Base-by-base conservation (phyloP, 2,329 filamentous ascomycete species). In the Aphanocladium album region DNA sequence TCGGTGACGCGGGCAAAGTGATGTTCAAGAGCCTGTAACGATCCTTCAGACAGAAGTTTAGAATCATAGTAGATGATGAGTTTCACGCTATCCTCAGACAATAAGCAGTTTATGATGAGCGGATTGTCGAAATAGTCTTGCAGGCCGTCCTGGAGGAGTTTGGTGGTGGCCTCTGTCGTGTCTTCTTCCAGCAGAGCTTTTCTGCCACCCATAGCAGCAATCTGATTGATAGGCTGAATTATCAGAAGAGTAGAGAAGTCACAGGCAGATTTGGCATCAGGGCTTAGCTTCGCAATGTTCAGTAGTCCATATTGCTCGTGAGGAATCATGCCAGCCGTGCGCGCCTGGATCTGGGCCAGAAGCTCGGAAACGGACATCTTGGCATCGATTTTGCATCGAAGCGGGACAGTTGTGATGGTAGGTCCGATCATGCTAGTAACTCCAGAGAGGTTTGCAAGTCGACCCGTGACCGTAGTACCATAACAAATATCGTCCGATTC, bases 171-270 rank as follows among this genome's bases (percentile, higher is more conserved):
- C 5, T 33, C 30, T 17, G 41, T 53, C 23, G 57, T 17, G 14
- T 37, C 30, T 39, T 53, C 50, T 11, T 37, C 50, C 33, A 53
- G 6, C 4, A 53, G 50, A 16, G 33, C 17, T 30, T 2, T 23
- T 23, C 19, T 39, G 19, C 50, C 33, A 6, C 19, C 33, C 3
- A 53, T 37, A 33, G 50, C 14, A 7, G 50, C 19, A 7, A 53
- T 30, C 39, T 53, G 50, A 17, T 25, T 37, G 11, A 39, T 53
- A 37, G 50, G 50, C 45, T 65, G 64, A 16, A 64, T 54, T 16
- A 63, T 52, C 45, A 65, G 52, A 27, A 64, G 57, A 27, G 59
- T 62, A 1, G 54, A 55, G 43, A 64, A 64, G 16, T 60, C 35
- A 41, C 58, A 61, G 3, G 61, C 63, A 30, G 52, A 35, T 12